Evolutionary conservation across 345 rosid genomes (phyloP).

Genomic region (Linum trigynum): DNA sequence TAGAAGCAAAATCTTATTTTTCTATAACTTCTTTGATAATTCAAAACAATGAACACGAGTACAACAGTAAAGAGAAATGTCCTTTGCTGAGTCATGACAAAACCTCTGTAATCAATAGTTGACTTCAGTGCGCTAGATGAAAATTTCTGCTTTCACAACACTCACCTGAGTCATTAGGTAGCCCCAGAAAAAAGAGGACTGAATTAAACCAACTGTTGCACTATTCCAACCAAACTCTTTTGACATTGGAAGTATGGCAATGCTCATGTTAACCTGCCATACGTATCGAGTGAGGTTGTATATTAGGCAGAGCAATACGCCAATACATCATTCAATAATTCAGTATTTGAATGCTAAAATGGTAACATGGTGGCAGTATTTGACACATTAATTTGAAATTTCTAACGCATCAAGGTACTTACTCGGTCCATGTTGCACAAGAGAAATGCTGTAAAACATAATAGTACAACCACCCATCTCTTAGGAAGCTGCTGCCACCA

Average conservation of each 20-base stretch:
- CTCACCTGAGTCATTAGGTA: constrained; percentile 89
- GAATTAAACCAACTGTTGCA: constrained; percentile 91
- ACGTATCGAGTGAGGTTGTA: constrained; percentile 15
- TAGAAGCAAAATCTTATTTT: not conserved
- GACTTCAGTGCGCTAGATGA: constrained; percentile 1
- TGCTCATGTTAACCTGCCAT: constrained; percentile 93
- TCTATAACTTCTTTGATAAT: too few relatives aligned
- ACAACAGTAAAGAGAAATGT: too few relatives aligned
- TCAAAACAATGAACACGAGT: too few relatives aligned
- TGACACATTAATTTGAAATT: not conserved
- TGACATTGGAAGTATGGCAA: constrained; percentile 97
- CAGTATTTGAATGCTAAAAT: too few relatives aligned
- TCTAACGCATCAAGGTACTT: constrained; percentile 17
- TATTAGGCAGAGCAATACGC: not conserved
- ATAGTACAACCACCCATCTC: constrained; percentile 79
- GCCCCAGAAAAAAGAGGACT: constrained; percentile 99
- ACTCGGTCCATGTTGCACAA: constrained; percentile 99
- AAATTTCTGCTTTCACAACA: constrained; percentile 2
- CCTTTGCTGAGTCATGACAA: not conserved
- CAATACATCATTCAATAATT: not conserved
- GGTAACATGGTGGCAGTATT: not conserved
- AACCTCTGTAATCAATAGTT: not conserved
- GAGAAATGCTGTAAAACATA: constrained; percentile 75
- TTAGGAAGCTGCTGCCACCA: constrained; percentile 85
- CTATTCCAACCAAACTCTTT: constrained; percentile 90